Base-by-base conservation (phyloP, 2,329 filamentous ascomycete genomes). In the Epichloe sp. region DNA sequence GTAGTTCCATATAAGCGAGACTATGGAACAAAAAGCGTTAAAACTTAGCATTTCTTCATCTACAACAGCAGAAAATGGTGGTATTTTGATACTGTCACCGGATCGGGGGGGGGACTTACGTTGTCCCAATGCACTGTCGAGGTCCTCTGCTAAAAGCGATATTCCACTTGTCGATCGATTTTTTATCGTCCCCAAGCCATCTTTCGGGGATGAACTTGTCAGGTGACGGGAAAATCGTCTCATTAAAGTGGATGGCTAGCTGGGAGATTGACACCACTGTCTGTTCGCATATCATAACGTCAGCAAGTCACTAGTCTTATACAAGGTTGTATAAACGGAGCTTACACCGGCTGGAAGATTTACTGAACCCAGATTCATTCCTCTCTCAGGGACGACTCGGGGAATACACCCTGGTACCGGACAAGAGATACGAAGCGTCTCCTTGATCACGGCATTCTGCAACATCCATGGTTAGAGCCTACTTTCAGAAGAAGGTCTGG, bases 381-480 rank as follows among this genome's bases (percentile, higher is more conserved):
- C 45, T 1, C 45, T 35, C 26, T 47, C 35, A 7, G 45, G 45
- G 7, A 47, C 45, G 21, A 47, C 36, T 12, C 45, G 45, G 14
- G 45, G 45, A 19, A 47, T 4, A 19, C 34, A 26, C 11, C 45
- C 45, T 6, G 45, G 45, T 38, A 47, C 17, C 10, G 45, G 45
- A 26, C 38, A 34, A 10, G 45, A 38, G 12, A 47, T 47, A 12
- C 45, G 45, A 2, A 47, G 45, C 10, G 45, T 47, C 36, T 47
- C 45, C 34, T 47, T 47, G 19, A 47, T 38, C 11, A 47, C 45
- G 35, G 45, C 45, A 35, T 47, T 47, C 45, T 47, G n/a, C 21
- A 23, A 5, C 4, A 23, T 23, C 21, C 21, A 5, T 23, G 21
- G 21, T 23, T 5, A 23, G 21, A 23, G 21, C 10, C n/a, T 38